Evolutionary conservation across 805 yeast genomes (phyloP).

Genomic region (Ogataea paraovalis): DNA sequence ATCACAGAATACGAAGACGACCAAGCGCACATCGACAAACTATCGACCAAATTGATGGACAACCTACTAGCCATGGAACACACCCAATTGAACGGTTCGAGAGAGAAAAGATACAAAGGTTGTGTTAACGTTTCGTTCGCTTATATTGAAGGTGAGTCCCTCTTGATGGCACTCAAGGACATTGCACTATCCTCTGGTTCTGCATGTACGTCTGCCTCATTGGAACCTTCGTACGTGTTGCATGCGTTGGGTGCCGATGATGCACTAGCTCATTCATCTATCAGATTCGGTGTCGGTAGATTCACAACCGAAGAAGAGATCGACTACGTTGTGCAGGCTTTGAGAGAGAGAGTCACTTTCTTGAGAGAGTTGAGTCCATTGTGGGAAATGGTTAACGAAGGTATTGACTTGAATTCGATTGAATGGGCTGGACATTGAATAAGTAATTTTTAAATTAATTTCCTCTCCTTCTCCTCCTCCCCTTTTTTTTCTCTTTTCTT

Average conservation of each 20-base stretch:
- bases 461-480: background rate
- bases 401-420: conserved; percentile 87
- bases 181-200: conserved; percentile 95
- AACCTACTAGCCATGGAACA: conserved; percentile 81
- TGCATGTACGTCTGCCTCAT: conserved; percentile 97
- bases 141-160: conserved; percentile 95
- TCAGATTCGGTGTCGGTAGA: conserved; percentile 94
- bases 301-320: conserved; percentile 95
- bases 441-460: too few relatives aligned
- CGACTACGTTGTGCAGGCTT: conserved; percentile 88
- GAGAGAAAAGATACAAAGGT: conserved; percentile 73
- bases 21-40: conserved; percentile 58
- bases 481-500: background rate
- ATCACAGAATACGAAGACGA: conserved; percentile 71
- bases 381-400: conserved; percentile 99
- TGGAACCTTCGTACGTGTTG: conserved; percentile 95
- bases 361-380: conserved; percentile 90
- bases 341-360: conserved; percentile 83
- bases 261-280: conserved; percentile 97
- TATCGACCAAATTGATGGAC: conserved; percentile 68
- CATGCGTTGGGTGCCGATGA: conserved; percentile 98
- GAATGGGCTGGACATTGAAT: conserved; percentile 98
- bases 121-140: conserved; percentile 97
- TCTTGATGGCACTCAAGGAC: conserved; percentile 95
- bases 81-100: conserved; percentile 86